Conservation (phyloP, 306 rosid species). For the Luffa acutangula region DNA sequence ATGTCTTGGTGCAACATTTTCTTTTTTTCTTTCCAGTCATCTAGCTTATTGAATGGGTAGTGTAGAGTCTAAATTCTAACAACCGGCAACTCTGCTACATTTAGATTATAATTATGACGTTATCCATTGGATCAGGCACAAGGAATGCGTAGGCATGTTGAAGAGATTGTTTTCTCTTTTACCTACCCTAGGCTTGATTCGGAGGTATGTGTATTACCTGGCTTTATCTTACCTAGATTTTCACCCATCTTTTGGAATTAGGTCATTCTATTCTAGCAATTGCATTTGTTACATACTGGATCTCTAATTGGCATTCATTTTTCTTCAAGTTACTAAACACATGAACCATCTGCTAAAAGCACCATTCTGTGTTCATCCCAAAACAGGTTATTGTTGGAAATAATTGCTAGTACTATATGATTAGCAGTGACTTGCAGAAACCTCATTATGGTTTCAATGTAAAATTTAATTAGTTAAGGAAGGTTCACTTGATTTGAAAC, state of each 20-base stretch:
- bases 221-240: constrained; percentile 7
- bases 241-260: background rate
- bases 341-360: constrained; percentile 91
- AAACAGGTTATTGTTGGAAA: constrained; percentile 43
- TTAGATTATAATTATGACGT: background rate
- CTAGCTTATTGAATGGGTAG: too few relatives aligned
- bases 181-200: constrained; percentile 88
- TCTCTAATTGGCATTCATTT: background rate
- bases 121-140: constrained; percentile 29
- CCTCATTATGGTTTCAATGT: constrained; percentile 1
- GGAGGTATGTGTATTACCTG: constrained; percentile 45
- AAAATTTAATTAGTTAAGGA: background rate
- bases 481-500: background rate
- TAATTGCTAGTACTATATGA: background rate
- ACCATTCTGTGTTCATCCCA: constrained; percentile 82
- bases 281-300: background rate
- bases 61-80: too few relatives aligned
- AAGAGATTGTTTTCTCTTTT: constrained; percentile 78
- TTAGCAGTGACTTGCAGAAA: background rate
- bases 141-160: constrained; percentile 59
- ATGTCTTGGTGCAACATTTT: too few relatives aligned
- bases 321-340: constrained; percentile 66
- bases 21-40: too few relatives aligned
- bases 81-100: too few relatives aligned
- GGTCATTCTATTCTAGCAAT: background rate